phyloP scores from a whole-genome alignment of 1,284 basidiomycete genomes.

The Papiliotrema laurentii region DNA sequence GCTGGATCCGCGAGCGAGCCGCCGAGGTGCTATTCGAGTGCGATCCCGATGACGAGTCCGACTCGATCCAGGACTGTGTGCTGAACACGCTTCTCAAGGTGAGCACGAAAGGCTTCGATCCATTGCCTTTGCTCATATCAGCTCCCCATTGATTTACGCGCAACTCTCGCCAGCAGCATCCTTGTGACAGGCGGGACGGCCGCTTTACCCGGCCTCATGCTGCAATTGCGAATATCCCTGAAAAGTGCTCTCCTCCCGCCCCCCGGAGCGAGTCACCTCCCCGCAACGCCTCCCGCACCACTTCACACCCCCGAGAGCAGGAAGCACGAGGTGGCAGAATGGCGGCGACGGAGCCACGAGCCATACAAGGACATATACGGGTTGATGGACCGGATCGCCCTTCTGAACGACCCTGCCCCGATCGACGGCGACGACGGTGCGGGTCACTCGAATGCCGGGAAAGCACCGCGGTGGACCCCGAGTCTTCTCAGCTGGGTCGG shows the following conservation, averaged over 20 bases:
- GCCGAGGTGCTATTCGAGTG: constrained; percentile 86
- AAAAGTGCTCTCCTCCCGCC: constrained; percentile 58
- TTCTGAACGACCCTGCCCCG: constrained; percentile 70
- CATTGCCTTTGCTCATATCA: constrained; percentile 36
- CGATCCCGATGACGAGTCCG: constrained; percentile 81
- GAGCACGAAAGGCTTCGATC: constrained; percentile 5
- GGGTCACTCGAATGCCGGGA: constrained; percentile 60
- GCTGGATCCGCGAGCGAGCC: constrained; percentile 88
- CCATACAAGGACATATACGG: constrained; percentile 67
- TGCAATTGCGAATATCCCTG: constrained; percentile 73
- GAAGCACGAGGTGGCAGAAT: constrained; percentile 5
- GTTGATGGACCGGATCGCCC: constrained; percentile 64
- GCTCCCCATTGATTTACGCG: constrained; percentile 84
- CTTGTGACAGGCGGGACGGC: constrained; percentile 83
- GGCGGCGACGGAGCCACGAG: constrained; percentile 53
- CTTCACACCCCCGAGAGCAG: constrained; percentile 11
- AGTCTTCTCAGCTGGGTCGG: constrained; percentile 85
- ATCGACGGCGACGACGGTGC: constrained; percentile 39
- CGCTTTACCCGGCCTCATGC: constrained; percentile 87
- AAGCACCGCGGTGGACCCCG: constrained; percentile 77
- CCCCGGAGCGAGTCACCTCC: constrained; percentile 8
- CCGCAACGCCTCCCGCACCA: constrained; percentile 2
- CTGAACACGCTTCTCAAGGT: constrained; percentile 74
- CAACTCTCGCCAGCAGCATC: constrained; percentile 71
- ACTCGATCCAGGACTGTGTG: constrained; percentile 72